Evolutionary conservation across 192 early-diverging fungal species (phyloP).

Genomic region (Rhizophagus sp.): DNA sequence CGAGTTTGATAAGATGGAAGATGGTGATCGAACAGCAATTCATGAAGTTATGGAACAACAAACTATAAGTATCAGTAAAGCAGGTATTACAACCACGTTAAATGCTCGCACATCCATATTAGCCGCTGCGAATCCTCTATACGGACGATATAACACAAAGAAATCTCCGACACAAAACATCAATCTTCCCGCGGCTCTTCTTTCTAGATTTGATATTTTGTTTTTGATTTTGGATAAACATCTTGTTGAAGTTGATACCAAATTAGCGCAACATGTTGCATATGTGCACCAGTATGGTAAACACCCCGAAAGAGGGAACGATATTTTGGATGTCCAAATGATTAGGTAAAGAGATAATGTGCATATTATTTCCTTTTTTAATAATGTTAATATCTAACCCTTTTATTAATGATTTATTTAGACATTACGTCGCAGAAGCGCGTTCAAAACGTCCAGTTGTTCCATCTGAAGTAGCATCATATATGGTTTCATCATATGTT

Average conservation of each 20-base stretch:
- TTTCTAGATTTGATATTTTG: slow-evolving; percentile 91
- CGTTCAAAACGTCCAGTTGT: slow-evolving; percentile 73
- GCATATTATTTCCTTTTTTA: neutral
- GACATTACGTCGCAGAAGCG: slow-evolving; percentile 88
- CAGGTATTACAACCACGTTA: slow-evolving; percentile 96
- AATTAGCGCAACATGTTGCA: slow-evolving; percentile 87
- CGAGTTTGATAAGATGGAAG: slow-evolving; percentile 99
- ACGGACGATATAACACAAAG: slow-evolving; percentile 90
- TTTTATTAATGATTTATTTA: slow-evolving; percentile 31
- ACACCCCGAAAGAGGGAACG: slow-evolving; percentile 67
- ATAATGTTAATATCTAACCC: neutral
- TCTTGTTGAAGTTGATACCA: slow-evolving; percentile 71
- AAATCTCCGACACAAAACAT: slow-evolving; percentile 93
- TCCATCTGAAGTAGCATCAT: slow-evolving; percentile 75
- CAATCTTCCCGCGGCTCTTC: slow-evolving; percentile 92
- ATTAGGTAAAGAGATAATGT: slow-evolving; percentile 56
- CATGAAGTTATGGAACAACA: slow-evolving; percentile 99
- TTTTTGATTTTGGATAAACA: slow-evolving; percentile 91
- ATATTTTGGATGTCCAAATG: slow-evolving; percentile 69
- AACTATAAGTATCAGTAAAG: slow-evolving; percentile 96
- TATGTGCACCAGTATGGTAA: slow-evolving; percentile 87
- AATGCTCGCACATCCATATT: slow-evolving; percentile 95
- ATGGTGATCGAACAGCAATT: slow-evolving; percentile 92
- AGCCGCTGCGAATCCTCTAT: slow-evolving; percentile 97
- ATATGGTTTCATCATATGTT: slow-evolving; percentile 87